Evolutionary conservation across 805 yeast species (phyloP), one percentile per base, ranked within the genome.

Genomic region (Kuraishia piskuri): DNA sequence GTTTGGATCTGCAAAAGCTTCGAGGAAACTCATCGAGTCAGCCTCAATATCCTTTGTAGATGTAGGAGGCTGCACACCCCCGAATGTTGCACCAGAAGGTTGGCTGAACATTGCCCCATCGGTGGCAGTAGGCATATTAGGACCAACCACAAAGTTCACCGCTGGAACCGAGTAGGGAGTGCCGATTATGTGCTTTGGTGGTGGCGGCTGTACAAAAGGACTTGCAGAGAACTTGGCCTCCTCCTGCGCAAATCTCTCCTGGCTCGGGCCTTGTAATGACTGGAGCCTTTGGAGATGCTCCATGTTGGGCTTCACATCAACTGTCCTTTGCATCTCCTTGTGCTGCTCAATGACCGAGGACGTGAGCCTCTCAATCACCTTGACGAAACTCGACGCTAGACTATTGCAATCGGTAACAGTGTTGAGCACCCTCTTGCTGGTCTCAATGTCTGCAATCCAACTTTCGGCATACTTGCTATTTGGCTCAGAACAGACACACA

Each of bases 401-500:
- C 74, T 67, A 59, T 78, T 78, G 6, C 70, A 73, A 52, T 68
- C 63, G 7, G 77, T 61, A 53, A 78, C 63, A 4, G 64, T 63
- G 1, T 60, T 54, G 53, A 78, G 58, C 1, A 74, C 69, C 21
- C 63, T 63, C 54, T 75, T 78, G 3, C 79, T 74, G 17, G 65
- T 62, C 17, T 68, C 66, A 36, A 79, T 73, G 59, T 74, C 78
- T 12, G 64, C 62, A 56, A 67, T 57, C 84, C 84, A 79, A 14
- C 63, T 64, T 2, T 51, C 52, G 1, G 79, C 70, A 58, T 75
- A 73, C 50, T 74, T 71, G 14, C 80, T 74, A 4, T 61, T 59
- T 5, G 81, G 77, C 53, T 80, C 83, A 9, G 82, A 72, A 55
- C 80, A 75, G 19, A 77, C 62, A 58, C 82, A 78, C 9, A 79